phyloP scores from a whole-genome alignment of 352 stramenopile genomes.

The Phytophthora uliginosa region DNA sequence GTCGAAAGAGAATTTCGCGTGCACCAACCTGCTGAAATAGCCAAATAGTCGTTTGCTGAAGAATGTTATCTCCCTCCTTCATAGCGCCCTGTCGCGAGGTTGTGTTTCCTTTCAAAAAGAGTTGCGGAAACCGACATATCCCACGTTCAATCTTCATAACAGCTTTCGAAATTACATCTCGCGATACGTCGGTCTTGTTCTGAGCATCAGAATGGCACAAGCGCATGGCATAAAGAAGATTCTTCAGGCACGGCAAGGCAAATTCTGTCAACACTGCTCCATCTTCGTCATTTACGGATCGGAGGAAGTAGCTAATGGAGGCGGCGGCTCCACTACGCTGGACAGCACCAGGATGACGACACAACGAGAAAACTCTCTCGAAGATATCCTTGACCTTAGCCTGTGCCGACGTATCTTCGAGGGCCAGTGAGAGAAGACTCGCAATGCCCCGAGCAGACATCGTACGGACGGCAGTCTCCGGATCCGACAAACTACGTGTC shows the following conservation, averaged over 20 bases:
- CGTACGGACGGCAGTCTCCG: slow-evolving; percentile 64
- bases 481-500: slow-evolving; percentile 59
- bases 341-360: slow-evolving; percentile 63
- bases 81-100: background rate
- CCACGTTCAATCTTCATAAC: slow-evolving; percentile 69
- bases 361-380: slow-evolving; percentile 79
- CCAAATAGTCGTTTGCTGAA: slow-evolving; percentile 43
- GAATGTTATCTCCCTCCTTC: slow-evolving; percentile 17
- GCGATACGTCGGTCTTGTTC: slow-evolving; percentile 45
- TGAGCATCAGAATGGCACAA: slow-evolving; percentile 59
- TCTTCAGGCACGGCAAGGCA: slow-evolving; percentile 74
- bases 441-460: slow-evolving; percentile 74
- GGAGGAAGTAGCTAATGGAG: slow-evolving; percentile 78
- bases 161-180: slow-evolving; percentile 73
- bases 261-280: slow-evolving; percentile 58
- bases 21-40: slow-evolving; percentile 53
- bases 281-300: slow-evolving; percentile 69
- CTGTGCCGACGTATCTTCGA: slow-evolving; percentile 44
- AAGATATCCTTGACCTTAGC: slow-evolving; percentile 65
- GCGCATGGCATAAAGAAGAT: slow-evolving; percentile 70
- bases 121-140: slow-evolving; percentile 57
- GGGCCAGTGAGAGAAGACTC: slow-evolving; percentile 50
- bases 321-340: slow-evolving; percentile 74
- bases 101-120: slow-evolving; percentile 45
- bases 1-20: slow-evolving; percentile 50